Evolutionary conservation across 768 basidiomycete species (phyloP).

Genomic region (Boletus fagicola): DNA sequence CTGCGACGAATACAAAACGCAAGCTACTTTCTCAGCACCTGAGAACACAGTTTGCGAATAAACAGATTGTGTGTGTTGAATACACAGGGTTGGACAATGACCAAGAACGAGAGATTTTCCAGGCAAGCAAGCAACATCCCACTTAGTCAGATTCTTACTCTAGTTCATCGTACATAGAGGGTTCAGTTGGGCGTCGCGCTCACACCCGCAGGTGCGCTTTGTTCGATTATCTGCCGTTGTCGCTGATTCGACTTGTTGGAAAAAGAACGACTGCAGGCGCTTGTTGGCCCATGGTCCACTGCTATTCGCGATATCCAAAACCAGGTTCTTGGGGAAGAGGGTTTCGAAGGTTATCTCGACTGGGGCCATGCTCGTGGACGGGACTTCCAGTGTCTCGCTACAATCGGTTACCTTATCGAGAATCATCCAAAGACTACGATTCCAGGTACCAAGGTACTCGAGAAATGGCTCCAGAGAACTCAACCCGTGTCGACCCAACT

Average conservation of each 20-base stretch:
- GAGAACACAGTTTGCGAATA: conserved; percentile 40
- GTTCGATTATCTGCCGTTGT: not conserved
- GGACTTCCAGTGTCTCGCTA: conserved; percentile 47
- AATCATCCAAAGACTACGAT: conserved; percentile 28
- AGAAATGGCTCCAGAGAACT: conserved; percentile 37
- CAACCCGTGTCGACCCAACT: conserved; percentile 28
- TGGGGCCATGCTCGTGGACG: conserved; percentile 45
- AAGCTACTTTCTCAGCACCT: conserved; percentile 36
- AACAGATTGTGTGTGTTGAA: conserved; percentile 52
- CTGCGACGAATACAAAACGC: conserved; percentile 17
- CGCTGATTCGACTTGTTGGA: not conserved
- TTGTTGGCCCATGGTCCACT: conserved; percentile 45
- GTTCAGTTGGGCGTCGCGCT: conserved; percentile 53
- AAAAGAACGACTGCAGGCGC: conserved; percentile 50
- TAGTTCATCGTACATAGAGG: conserved; percentile 33
- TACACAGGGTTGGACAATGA: conserved; percentile 47
- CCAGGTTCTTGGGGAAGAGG: conserved; percentile 35
- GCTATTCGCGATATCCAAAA: conserved; percentile 42
- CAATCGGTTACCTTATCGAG: conserved; percentile 35
- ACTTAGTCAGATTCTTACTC: not conserved
- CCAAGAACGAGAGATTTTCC: conserved; percentile 68
- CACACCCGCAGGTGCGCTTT: conserved; percentile 43
- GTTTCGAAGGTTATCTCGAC: conserved; percentile 39
- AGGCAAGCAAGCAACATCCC: conserved; percentile 33
- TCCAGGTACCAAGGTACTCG: conserved; percentile 30